A percentile compares a stretch with the other conserved stretches of the same genome.
These are phyloP conservation scores for Pinus tabuliformis DNA, from an alignment of 75 land plant genomes.

Conservation along the genomic window DNA sequence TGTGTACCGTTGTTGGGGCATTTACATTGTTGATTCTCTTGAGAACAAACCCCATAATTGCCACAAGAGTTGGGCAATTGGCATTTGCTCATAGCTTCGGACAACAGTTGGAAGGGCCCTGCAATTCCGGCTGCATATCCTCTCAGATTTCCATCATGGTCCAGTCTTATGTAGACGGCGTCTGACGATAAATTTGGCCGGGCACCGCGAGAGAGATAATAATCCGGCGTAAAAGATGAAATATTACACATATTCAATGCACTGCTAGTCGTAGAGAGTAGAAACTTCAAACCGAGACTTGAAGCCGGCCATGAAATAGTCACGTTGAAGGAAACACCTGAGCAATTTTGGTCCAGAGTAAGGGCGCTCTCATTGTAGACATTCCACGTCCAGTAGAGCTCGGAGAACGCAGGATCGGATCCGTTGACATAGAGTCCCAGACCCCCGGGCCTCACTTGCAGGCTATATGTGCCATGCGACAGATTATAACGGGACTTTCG, in stretches of 20 bases:
- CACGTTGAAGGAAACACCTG: background rate
- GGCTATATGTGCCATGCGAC: background rate
- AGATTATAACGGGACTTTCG: background rate
- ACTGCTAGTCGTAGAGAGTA: no score
- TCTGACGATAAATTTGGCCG: background rate
- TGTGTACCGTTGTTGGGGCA: slow-evolving; percentile 1
- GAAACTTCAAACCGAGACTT: background rate
- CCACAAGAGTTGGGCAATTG: slow-evolving; percentile 7
- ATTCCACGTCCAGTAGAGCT: slow-evolving; percentile 10
- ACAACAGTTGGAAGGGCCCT: background rate
- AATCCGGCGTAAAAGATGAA: background rate
- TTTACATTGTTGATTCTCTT: background rate
- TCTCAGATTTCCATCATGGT: slow-evolving; percentile 9
- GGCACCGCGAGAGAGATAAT: background rate
- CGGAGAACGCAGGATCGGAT: background rate
- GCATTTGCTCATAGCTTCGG: background rate
- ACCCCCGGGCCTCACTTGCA: background rate
- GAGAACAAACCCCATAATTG: background rate
- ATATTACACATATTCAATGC: background rate
- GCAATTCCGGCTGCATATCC: background rate
- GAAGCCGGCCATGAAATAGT: background rate
- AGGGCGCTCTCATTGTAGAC: background rate
- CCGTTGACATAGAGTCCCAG: background rate
- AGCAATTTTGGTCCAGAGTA: background rate
- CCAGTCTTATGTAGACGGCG: background rate